Percentiles rank a stretch among this genome's conserved stretches.
Conservation (phyloP, 768 basidiomycete species). For the Royoungia palumana region DNA sequence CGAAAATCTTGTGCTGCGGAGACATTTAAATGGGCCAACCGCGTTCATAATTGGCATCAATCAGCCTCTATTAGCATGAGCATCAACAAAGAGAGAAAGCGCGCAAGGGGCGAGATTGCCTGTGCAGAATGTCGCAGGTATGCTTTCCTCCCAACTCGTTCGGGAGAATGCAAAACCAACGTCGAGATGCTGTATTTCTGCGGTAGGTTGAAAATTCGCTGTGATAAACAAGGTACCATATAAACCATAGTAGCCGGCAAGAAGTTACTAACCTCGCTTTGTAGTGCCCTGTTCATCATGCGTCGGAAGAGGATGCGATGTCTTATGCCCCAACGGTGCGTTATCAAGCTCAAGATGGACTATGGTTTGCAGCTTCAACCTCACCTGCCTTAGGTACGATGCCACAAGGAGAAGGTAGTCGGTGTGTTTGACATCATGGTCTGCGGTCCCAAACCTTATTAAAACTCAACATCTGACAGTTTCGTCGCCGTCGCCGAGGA, state of each 20-base stretch:
- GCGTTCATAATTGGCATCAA: neutral
- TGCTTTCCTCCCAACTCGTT: neutral
- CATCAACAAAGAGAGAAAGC: conserved; percentile 20
- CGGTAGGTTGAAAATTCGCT: conserved; percentile 26
- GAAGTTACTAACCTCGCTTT: neutral
- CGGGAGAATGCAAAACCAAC: too few relatives aligned
- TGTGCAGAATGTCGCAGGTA: conserved; percentile 33
- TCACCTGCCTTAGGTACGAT: conserved; percentile 39
- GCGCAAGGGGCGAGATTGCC: conserved; percentile 27
- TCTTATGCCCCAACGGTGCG: conserved; percentile 50
- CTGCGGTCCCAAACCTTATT: neutral
- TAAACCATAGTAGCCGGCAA: neutral
- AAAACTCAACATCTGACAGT: conserved; percentile 20
- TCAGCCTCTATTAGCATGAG: conserved; percentile 14
- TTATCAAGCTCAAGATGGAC: neutral
- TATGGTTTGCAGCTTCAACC: neutral
- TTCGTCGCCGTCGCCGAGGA: conserved; percentile 53
- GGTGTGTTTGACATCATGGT: conserved; percentile 30
- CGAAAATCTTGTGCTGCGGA: conserved; percentile 1
- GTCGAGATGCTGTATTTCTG: neutral
- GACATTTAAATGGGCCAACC: neutral
- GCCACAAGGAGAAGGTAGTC: conserved; percentile 53
- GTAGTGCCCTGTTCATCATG: conserved; percentile 40
- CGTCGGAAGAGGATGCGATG: conserved; percentile 46
- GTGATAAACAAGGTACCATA: conserved; percentile 22